Percentiles rank a stretch among this genome's conserved stretches.
Conservation (phyloP, 2,329 filamentous ascomycete species). For the Pyricularia grisea region DNA sequence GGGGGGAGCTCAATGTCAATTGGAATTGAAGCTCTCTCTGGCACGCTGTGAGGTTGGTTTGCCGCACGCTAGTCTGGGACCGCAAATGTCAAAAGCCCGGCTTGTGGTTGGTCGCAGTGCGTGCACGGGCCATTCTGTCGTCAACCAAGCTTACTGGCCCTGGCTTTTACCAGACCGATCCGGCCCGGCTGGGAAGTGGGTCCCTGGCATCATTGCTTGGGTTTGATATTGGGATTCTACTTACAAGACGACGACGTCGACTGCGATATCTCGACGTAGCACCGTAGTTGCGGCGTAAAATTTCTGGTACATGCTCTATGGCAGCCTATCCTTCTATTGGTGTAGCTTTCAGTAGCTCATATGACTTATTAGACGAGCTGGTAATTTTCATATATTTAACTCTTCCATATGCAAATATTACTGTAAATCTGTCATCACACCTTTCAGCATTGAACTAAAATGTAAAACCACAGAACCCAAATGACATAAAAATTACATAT, state of each 20-base stretch:
- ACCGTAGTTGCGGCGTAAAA: not conserved
- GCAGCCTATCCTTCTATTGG: not conserved
- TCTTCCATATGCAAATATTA: too few species aligned
- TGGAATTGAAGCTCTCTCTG: not conserved
- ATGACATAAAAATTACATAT: too few species aligned
- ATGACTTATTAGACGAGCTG: not conserved
- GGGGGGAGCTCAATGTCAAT: not conserved
- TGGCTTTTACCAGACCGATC: not conserved
- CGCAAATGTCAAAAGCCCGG: not conserved
- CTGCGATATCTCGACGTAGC: not conserved
- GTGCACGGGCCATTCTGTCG: not conserved
- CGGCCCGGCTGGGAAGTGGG: not conserved
- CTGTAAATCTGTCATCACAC: too few species aligned
- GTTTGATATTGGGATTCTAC: not conserved
- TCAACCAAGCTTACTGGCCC: not conserved
- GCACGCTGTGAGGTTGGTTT: not conserved
- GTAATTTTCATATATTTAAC: not conserved
- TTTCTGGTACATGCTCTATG: not conserved
- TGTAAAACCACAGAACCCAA: too few species aligned
- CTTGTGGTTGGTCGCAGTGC: not conserved
- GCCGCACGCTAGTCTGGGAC: not conserved
- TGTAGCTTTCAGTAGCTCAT: not conserved
- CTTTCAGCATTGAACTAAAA: too few species aligned
- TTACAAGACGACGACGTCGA: not conserved
- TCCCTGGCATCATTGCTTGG: not conserved